A percentile compares a stretch with the other conserved stretches of the same genome.
Evolutionary conservation across 371 early-diverging fungal genomes (phyloP).

Genomic region (Mortierella sp.): DNA sequence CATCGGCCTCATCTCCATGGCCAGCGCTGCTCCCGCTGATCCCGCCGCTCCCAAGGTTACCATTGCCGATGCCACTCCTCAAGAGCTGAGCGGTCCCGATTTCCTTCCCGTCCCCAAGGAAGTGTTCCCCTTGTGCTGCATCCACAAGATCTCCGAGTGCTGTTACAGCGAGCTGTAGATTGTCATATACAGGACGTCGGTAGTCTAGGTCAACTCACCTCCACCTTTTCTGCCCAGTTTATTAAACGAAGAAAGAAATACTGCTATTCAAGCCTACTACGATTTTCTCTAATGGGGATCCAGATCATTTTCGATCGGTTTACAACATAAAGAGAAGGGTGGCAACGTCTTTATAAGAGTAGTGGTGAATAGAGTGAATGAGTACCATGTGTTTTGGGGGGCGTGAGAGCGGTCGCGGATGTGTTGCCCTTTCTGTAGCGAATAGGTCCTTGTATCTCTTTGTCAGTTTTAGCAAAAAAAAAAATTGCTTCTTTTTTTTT

Average conservation of each 20-base stretch:
- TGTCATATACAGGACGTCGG: slow-evolving; percentile 1
- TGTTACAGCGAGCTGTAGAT: slow-evolving; percentile 10
- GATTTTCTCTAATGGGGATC: not conserved
- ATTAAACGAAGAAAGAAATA: slow-evolving; percentile 9
- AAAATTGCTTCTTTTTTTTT: too few species aligned
- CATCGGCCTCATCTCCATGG: slow-evolving; percentile 6
- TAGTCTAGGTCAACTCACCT: slow-evolving; percentile 8
- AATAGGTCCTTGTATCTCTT: too few species aligned
- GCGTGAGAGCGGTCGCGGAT: too few species aligned
- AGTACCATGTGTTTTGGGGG: too few species aligned
- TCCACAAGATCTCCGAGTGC: slow-evolving; percentile 6
- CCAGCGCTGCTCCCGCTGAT: slow-evolving; percentile 4
- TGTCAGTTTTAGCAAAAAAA: too few species aligned
- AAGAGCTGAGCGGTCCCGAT: slow-evolving; percentile 7
- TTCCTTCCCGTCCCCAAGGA: slow-evolving; percentile 13
- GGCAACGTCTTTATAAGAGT: too few species aligned
- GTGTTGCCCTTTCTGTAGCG: too few species aligned
- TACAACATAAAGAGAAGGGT: too few species aligned
- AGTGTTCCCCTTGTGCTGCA: slow-evolving; percentile 17
- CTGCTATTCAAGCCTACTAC: not conserved
- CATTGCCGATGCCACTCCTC: slow-evolving; percentile 6
- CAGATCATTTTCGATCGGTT: too few species aligned
- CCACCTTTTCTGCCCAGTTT: slow-evolving; percentile 9
- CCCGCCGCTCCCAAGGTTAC: slow-evolving; percentile 2
- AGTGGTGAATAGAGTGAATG: too few species aligned